Base-by-base conservation (phyloP, 1,139 yeast genomes). In the Zhuliangozyma blackwelliae region DNA sequence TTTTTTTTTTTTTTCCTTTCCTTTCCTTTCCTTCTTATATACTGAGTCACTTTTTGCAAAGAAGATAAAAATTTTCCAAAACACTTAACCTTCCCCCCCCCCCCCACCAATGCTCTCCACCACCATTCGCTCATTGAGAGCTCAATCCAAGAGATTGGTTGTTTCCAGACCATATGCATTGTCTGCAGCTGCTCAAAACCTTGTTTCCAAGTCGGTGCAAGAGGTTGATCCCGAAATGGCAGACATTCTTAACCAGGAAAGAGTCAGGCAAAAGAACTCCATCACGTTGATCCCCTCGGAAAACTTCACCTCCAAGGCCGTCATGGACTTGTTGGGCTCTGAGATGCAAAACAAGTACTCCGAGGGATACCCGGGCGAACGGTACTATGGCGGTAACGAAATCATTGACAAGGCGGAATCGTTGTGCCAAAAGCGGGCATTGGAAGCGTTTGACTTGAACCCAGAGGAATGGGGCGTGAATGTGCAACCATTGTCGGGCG, bases 311-410 rank as follows among this genome's bases (percentile, higher is more conserved):
- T 87, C 97, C 34, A 83, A 81, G 59, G 89, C 97, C 19, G 97
- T 90, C 23, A 85, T 90, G 82, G 96, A 90, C 56, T 76, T 90
- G 35, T 76, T 90, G 55, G 97, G 97, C 41, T 84, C 96, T 13
- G 96, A 88, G 64, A 88, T 90, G 96, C 94, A 88, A 66, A 90
- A 90, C 77, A 90, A 90, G 73, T 90, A 90, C 68, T 88, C 96
- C n/a, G 97, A 90, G 68, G 97, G 97, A 43, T 90, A 90, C 66
- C 97, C 97, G 35, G 96, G 96, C 46, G 96, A 89, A 54, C 81
- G 97, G 62, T 90, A 90, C 69, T 90, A 90, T 56, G 97, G 97
- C 61, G 97, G 97, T 61, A 90, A 90, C 62, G 90, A 90, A 68
- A 81, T 82, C 63, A 90, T 90, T 53, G 97, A 90, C 64, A 77